Conservation (phyloP, 2,329 filamentous ascomycete genomes). For the Fulvia fulva region DNA sequence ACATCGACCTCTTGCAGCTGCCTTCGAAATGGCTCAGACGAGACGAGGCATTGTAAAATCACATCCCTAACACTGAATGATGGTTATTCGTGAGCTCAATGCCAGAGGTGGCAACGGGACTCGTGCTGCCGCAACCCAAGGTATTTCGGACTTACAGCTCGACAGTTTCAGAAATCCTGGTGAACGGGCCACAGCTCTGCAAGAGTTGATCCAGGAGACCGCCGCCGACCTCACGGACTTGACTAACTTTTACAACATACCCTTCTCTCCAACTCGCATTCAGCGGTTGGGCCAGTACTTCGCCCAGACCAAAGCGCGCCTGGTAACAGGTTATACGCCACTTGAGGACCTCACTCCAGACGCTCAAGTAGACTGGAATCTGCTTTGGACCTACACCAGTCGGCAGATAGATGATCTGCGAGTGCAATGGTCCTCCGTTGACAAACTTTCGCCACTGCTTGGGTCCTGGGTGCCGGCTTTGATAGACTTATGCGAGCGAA, state of each 20-base stretch:
- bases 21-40: too few relatives aligned
- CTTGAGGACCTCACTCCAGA: slow-evolving; percentile 44
- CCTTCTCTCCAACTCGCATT: slow-evolving; percentile 42
- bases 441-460: slow-evolving; percentile 9
- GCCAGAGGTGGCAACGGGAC: neutral
- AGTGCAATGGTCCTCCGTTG: slow-evolving; percentile 30
- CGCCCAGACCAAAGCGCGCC: slow-evolving; percentile 38
- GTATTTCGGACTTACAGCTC: neutral
- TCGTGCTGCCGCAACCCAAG: neutral
- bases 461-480: slow-evolving; percentile 33
- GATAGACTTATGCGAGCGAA: slow-evolving; percentile 45
- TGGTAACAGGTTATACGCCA: slow-evolving; percentile 28
- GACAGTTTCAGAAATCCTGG: neutral
- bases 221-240: slow-evolving; percentile 45
- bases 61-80: neutral
- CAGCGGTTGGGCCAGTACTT: slow-evolving; percentile 42
- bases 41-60: too few relatives aligned
- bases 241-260: slow-evolving; percentile 48
- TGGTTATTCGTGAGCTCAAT: neutral
- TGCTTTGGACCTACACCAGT: slow-evolving; percentile 47
- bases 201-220: slow-evolving; percentile 11
- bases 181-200: neutral
- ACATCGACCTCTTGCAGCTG: neutral
- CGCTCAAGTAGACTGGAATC: slow-evolving; percentile 47
- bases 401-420: neutral